Conservation (phyloP, 108 stramenopile species). For the Thalassiosira profunda region DNA sequence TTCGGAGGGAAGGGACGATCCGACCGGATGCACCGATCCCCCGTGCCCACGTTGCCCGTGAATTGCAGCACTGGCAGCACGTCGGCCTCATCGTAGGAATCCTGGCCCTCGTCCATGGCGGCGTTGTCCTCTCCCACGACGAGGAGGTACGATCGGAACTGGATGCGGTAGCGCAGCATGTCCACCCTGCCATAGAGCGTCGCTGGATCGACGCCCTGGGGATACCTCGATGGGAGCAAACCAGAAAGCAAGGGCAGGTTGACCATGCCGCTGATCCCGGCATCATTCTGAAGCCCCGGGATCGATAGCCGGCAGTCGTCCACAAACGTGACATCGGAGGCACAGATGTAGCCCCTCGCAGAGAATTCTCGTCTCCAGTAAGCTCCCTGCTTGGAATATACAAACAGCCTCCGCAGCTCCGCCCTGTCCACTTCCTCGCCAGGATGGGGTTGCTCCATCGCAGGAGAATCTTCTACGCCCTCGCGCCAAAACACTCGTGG, state of each 20-base stretch:
- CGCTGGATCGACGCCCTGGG: neutral
- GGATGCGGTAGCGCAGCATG: neutral
- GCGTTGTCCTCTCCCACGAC: neutral
- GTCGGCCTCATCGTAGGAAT: neutral
- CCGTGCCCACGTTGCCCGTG: conserved; percentile 60
- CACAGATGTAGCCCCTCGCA: neutral
- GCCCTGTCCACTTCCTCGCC: neutral
- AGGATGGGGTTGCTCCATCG: neutral
- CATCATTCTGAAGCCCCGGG: neutral
- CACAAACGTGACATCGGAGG: neutral
- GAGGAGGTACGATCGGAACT: neutral
- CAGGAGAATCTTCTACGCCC: neutral
- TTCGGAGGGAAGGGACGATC: conserved; percentile 55
- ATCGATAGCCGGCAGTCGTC: conserved; percentile 1
- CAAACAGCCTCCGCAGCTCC: neutral
- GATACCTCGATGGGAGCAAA: conserved; percentile 6
- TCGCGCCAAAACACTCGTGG: neutral
- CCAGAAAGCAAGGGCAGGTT: conserved; percentile 12
- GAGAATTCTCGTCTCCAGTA: neutral
- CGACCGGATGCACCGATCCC: conserved; percentile 72
- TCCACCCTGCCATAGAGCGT: neutral
- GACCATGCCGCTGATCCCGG: neutral
- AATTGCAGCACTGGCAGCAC: conserved; percentile 46
- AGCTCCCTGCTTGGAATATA: neutral
- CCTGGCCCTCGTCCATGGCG: neutral